Conservation (phyloP, 495 filamentous ascomycete species). For the Tuber borchii region DNA sequence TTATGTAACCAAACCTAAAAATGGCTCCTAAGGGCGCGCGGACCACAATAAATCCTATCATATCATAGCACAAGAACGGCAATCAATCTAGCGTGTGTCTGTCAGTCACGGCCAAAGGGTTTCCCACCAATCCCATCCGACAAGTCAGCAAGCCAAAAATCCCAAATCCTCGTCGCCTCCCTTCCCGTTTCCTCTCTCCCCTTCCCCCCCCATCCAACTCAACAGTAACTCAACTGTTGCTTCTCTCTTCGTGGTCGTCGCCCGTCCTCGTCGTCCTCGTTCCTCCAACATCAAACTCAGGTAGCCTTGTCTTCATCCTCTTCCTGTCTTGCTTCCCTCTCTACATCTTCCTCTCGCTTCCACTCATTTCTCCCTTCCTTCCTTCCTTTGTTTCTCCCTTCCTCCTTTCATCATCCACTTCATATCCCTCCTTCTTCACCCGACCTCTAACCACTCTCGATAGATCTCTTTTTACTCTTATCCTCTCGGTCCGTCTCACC, state of each 20-base stretch:
- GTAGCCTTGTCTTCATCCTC: neutral
- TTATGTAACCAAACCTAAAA: neutral
- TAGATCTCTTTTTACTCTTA: neutral
- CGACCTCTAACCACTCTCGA: slow-evolving; percentile 8
- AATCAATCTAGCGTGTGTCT: neutral
- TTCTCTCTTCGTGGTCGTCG: neutral
- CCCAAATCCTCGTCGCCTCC: slow-evolving; percentile 38
- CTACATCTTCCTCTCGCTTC: slow-evolving; percentile 30
- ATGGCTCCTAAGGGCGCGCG: neutral
- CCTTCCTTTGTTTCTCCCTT: slow-evolving; percentile 18
- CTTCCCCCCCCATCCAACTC: neutral
- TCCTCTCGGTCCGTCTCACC: neutral
- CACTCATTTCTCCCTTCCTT: slow-evolving; percentile 33
- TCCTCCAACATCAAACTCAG: neutral
- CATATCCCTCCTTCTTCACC: slow-evolving; percentile 8
- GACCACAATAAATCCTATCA: neutral
- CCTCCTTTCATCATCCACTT: slow-evolving; percentile 11
- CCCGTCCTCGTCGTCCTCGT: neutral
- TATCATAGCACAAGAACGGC: neutral
- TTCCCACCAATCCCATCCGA: slow-evolving; percentile 1
- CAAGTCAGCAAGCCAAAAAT: slow-evolving; percentile 21
- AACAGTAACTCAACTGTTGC: neutral
- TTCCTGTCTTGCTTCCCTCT: slow-evolving; percentile 20
- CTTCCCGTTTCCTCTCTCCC: slow-evolving; percentile 31
- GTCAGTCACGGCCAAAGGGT: neutral